Base-by-base conservation (phyloP, 129 eudicot species). In the Lactuca saligna region DNA sequence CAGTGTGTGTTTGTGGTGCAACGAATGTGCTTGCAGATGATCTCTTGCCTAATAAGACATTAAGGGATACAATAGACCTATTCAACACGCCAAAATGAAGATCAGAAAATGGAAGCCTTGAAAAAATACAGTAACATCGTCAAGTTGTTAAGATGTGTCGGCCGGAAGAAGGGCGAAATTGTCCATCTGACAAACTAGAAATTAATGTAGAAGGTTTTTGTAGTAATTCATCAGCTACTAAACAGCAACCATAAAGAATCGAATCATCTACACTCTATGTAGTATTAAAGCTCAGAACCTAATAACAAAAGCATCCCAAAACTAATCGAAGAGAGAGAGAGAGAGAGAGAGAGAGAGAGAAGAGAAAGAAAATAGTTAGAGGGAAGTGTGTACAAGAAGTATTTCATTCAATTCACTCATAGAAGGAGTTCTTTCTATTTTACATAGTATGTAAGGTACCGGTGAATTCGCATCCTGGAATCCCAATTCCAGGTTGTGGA, bases 381-480 rank as follows among this genome's bases (percentile, higher is more conserved):
- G n/a, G 25, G 58, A 49, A 68, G 33, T 66, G 51, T 56, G 48
- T 13, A 65, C 99, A 42, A 94, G 81, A 68, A 94, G 97, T 66
- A 94, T 89, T 81, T 94, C 99, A 69, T 87, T 94, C 78, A 94
- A 71, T 79, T 87, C 99, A 75, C 99, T 94, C 99, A 94, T 94
- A 44, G 99, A 94, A 33, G 96, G 95, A 75, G 93, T 94, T 83
- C 82, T 89, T 82, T 94, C 99, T n/a, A n/a, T n/a, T n/a, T n/a
- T n/a, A n/a, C n/a, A n/a, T n/a, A n/a, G n/a, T n/a, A n/a, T n/a
- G n/a, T n/a, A n/a, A n/a, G n/a, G n/a, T n/a, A n/a, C n/a, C n/a
- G n/a, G n/a, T n/a, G n/a, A n/a, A n/a, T n/a, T n/a, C n/a, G n/a
- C n/a, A n/a, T n/a, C n/a, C n/a, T n/a, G n/a, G n/a, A n/a, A n/a